Base-by-base conservation (phyloP, 495 filamentous ascomycete species). In the Hypoxylon subgilvum region DNA sequence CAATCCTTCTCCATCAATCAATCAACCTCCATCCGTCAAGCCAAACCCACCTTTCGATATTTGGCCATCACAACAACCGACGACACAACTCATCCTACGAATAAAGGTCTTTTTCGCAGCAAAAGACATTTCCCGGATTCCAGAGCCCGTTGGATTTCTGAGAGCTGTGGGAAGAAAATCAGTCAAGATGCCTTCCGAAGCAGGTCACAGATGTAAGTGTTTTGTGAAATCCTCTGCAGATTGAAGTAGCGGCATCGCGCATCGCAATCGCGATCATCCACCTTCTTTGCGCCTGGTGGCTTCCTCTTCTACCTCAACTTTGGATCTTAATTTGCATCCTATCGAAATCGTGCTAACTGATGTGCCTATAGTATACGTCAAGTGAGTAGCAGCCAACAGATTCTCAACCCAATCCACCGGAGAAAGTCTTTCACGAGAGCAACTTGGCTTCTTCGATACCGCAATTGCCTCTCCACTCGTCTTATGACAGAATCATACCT, bases 161-260 rank as follows among this genome's bases (percentile, higher is more conserved):
- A 75, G 71, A 70, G 67, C 48, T 61, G 66, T 68, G 61, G 42
- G 60, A 64, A 57, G 4, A 70, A 59, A 63, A 51, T 59, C 54
- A 69, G 78, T 78, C 86, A 89, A 82, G 75, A 92, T 92, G 88
- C 83, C 86, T 86, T 84, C 86, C 70, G 87, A 88, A 85, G 77
- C 86, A 68, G 88, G 88, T 81, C 87, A 91, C 83, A 84, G 88
- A 83, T 82, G 89, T 91, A 80, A 89, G 88, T 64, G 18, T 34
- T 14, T 2, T 14, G n/a, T n/a, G n/a, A n/a, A n/a, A 25, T 30
- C 5, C 19, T 55, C 32, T 30, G 28, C 1, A 32, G 18, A 17
- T 34, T 32, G 18, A 55, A 21, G 36, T 9, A 17, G 19, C 46
- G 21, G 25, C 6, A 46, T 64, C 61, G 54, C 48, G 25, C 6